A percentile compares a stretch with the other conserved stretches of the same genome.
Evolutionary conservation across 768 basidiomycete genomes (phyloP).

Genomic region (Leccinum broughii): DNA sequence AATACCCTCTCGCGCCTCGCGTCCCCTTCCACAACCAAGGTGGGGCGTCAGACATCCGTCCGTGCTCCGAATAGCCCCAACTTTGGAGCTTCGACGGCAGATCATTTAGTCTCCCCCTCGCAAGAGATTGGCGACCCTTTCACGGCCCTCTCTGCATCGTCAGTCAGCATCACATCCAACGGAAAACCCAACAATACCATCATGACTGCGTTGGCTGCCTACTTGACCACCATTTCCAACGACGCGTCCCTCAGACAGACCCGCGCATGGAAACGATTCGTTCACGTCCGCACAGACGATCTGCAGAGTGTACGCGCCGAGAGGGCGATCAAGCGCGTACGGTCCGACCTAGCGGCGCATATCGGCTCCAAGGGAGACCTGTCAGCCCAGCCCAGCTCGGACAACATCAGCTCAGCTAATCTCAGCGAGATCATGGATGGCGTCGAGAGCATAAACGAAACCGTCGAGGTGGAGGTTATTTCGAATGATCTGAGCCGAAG

Average conservation of each 20-base stretch:
- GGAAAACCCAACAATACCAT: slow-evolving; percentile 43
- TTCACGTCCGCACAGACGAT: slow-evolving; percentile 83
- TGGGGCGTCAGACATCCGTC: slow-evolving; percentile 41
- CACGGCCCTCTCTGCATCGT: slow-evolving; percentile 38
- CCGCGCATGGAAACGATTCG: slow-evolving; percentile 82
- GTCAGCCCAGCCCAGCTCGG: slow-evolving; percentile 23
- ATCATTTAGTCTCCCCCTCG: slow-evolving; percentile 48
- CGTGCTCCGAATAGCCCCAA: slow-evolving; percentile 32
- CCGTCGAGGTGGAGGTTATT: slow-evolving; percentile 24
- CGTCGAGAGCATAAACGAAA: slow-evolving; percentile 33
- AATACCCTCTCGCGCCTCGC: slow-evolving; percentile 84
- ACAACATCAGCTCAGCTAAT: slow-evolving; percentile 30
- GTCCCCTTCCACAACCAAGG: slow-evolving; percentile 63
- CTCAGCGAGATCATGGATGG: slow-evolving; percentile 35
- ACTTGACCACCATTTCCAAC: slow-evolving; percentile 79
- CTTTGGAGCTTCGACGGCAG: slow-evolving; percentile 35
- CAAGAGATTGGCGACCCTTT: slow-evolving; percentile 67
- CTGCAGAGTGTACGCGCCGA: slow-evolving; percentile 85
- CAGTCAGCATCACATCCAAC: slow-evolving; percentile 20
- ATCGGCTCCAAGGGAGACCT: slow-evolving; percentile 39
- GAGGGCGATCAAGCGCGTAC: slow-evolving; percentile 83
- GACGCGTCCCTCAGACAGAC: slow-evolving; percentile 59
- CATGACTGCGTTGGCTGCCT: slow-evolving; percentile 71
- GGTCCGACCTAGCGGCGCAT: slow-evolving; percentile 82
- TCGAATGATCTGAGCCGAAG: slow-evolving; percentile 17